Base-by-base conservation (phyloP, 768 basidiomycete genomes). In the Leccinum truebloodii region DNA sequence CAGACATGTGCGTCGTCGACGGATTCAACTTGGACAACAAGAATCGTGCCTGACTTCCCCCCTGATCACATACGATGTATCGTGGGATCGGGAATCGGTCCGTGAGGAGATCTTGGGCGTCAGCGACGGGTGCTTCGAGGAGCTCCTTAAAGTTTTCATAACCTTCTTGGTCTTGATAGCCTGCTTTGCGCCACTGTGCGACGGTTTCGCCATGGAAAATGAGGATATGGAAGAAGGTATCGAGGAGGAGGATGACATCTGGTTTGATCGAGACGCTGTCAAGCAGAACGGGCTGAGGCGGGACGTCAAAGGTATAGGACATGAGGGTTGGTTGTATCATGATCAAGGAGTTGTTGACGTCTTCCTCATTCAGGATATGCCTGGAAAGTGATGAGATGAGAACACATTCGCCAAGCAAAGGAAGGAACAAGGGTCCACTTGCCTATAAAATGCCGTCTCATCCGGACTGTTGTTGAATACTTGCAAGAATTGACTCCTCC, bases 251-350 rank as follows among this genome's bases (percentile, higher is more conserved):
- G 70, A 99, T 88, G 63, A 95, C 94, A 69, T 98, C 97, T 49
- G 92, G 91, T 75, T 96, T 95, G 78, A 98, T 98, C 53, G 96
- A 98, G 50, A 99, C 88, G 55, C 93, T 95, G 79, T 99, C 97
- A 34, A 99, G 87, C 20, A 99, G 81, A 34, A 98, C 96, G 18
- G 97, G 97, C 67, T 95, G 92, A 14, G 97, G 89, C 10, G 87
- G 83, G 3, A 87, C 84, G 71, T 99, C 97, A 72, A 98, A 91
- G 8, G 90, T 89, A 76, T 98, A 99, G 3, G 95, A 95, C 95
- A 98, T 98, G 54, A 99, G 85, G 8, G 97, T 99, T 3, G 97
- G 97, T 75, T 99, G 97, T 54, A 99, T 99, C 97, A 98, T 98
- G 76, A 98, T 97, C 59, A 99, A 78, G 14, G 96, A 98, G 76